Evolutionary conservation across 441 rosid species (phyloP), one percentile per base, ranked within the genome.

Genomic region (Melastoma candidum): DNA sequence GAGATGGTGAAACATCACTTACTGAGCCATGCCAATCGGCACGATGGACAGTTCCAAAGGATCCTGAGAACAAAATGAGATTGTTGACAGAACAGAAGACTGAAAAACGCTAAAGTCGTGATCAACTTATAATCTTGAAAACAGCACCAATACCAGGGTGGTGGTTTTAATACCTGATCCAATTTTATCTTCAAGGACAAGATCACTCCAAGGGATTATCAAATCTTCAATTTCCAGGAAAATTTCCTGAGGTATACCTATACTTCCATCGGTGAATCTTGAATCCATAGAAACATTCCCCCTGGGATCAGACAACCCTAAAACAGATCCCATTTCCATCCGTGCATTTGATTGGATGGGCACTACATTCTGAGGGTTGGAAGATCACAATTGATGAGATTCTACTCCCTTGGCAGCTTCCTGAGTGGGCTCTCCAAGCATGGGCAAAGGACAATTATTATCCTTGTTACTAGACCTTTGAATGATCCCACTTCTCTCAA

Each of bases 11-110:
- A 54, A 63, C 57, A 53, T 49, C 61, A 59, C 94, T 81, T 84
- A 94, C 99, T 68, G 95, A 85, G 74, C 95, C 97, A 82, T 90
- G 85, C 97, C 95, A 90, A 59, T 85, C 95, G 70, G 99, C 99
- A 70, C 87, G 97, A 73, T 85, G 95, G 50, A 94, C 99, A 65
- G 88, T 87, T 56, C 99, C 99, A 77, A 90, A 94, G 71, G 99
- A 94, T 74, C 99, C 99, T 94, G 95, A 64, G 78, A 79, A 71
- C 29, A 59, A 49, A 49, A 63, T 43, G 59, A 65, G 12, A 51
- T n/a, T 46, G 43, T 22, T 4, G 48, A 56, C 41, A 26, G 8
- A 56, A 5, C 41, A 12, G 11, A 43, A n/a, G 11, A 14, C 22
- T 12, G 32, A 41, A 27, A 46, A 46, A 43, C 22, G 22, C 13